Conservation (phyloP, 345 rosid genomes). For the Rubroshorea leprosula region DNA sequence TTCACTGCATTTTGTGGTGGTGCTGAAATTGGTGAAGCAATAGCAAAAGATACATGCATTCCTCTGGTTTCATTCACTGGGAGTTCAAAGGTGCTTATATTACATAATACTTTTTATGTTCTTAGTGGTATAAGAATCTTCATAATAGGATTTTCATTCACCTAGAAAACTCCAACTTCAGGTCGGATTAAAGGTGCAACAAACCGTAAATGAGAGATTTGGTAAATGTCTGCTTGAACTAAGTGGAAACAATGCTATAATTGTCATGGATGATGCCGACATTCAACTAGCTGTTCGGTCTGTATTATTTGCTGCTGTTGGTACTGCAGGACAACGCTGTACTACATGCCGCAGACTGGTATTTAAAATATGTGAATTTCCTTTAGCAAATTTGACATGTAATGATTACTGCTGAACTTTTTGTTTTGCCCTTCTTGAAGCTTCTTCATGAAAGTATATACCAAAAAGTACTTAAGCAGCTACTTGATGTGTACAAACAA, state of each 20-base stretch:
- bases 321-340: slow-evolving; percentile 98
- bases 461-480: slow-evolving; percentile 61
- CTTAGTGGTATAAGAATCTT: not conserved
- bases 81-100: slow-evolving; percentile 65
- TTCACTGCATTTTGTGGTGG: slow-evolving; percentile 95
- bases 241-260: slow-evolving; percentile 94
- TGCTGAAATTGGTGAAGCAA: slow-evolving; percentile 88
- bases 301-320: slow-evolving; percentile 90
- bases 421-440: slow-evolving; percentile 41
- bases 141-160: not conserved
- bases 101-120: not conserved
- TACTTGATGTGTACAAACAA: slow-evolving; percentile 71
- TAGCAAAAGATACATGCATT: slow-evolving; percentile 74
- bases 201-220: slow-evolving; percentile 69
- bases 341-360: slow-evolving; percentile 99
- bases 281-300: slow-evolving; percentile 79
- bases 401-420: not conserved
- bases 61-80: slow-evolving; percentile 92
- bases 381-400: slow-evolving; percentile 7
- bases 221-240: slow-evolving; percentile 92
- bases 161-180: slow-evolving; percentile 15
- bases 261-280: slow-evolving; percentile 94
- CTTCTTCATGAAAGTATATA: slow-evolving; percentile 83
- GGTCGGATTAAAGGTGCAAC: slow-evolving; percentile 86
- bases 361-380: slow-evolving; percentile 15